phyloP scores from a whole-genome alignment of 2,329 filamentous ascomycete genomes.

The Fusarium mundagurra region DNA sequence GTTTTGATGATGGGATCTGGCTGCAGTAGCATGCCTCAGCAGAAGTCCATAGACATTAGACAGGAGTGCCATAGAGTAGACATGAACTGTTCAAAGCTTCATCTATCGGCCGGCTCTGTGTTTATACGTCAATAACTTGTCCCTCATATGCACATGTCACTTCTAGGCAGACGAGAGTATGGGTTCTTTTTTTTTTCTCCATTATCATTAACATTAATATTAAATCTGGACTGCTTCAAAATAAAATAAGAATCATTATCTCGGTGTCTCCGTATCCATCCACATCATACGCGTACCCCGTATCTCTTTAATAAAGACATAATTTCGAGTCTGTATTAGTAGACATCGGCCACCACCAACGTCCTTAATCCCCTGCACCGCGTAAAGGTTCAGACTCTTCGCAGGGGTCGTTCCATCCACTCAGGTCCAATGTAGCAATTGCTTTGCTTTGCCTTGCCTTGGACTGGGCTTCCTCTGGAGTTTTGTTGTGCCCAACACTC shows the following conservation, averaged over 20 bases:
- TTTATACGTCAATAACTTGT: background rate
- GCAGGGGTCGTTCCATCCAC: slow-evolving; percentile 37
- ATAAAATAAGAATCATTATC: slow-evolving; percentile 23
- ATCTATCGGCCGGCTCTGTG: background rate
- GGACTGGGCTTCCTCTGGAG: slow-evolving; percentile 24
- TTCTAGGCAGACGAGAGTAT: background rate
- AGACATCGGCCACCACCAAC: slow-evolving; percentile 23
- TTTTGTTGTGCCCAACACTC: slow-evolving; percentile 39
- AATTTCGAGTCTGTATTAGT: slow-evolving; percentile 38
- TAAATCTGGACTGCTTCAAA: slow-evolving; percentile 24
- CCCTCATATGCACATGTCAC: background rate
- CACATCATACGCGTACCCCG: background rate
- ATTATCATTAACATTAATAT: slow-evolving; percentile 31
- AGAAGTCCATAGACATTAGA: background rate
- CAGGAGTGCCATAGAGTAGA: background rate
- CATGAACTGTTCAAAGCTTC: background rate
- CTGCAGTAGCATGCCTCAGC: background rate
- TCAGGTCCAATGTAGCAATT: background rate
- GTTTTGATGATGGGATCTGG: background rate
- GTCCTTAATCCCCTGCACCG: slow-evolving; percentile 41
- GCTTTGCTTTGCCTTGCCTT: background rate
- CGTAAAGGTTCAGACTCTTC: slow-evolving; percentile 44
- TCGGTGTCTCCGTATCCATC: slow-evolving; percentile 11
- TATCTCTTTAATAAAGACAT: slow-evolving; percentile 8
- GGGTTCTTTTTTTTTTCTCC: too few relatives aligned